phyloP scores from a whole-genome alignment of 768 basidiomycete species.

The Aureoboletus auriporus region DNA sequence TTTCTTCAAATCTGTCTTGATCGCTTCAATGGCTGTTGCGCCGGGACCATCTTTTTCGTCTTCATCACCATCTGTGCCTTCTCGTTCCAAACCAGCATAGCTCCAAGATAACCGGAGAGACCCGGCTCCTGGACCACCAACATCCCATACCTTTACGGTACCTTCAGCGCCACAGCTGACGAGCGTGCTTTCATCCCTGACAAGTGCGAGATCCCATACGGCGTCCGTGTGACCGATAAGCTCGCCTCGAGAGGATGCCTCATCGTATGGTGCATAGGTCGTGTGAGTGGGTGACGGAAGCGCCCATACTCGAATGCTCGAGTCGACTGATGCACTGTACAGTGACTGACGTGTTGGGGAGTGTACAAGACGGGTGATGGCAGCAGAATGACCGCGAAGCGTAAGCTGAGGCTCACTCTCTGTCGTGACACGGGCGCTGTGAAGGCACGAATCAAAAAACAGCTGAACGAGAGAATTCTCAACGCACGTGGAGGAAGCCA shows the following conservation, averaged over 20 bases:
- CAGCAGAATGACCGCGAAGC: constrained; percentile 87
- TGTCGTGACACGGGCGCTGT: constrained; percentile 64
- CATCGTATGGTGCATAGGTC: constrained; percentile 89
- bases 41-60: constrained; percentile 49
- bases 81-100: constrained; percentile 60
- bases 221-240: constrained; percentile 93
- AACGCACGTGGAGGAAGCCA: constrained; percentile 76
- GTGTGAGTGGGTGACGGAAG: constrained; percentile 73
- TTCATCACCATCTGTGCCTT: constrained; percentile 31
- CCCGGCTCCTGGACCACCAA: constrained; percentile 57
- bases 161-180: constrained; percentile 93
- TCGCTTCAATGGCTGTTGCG: constrained; percentile 80
- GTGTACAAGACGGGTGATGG: constrained; percentile 83
- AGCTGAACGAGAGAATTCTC: background rate
- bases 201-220: constrained; percentile 91
- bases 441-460: constrained; percentile 5
- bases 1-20: constrained; percentile 78
- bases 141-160: constrained; percentile 90
- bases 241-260: constrained; percentile 68
- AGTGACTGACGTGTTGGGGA: constrained; percentile 72
- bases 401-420: constrained; percentile 94
- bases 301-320: constrained; percentile 89
- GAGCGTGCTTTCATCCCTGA: constrained; percentile 77
- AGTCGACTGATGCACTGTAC: constrained; percentile 91
- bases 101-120: constrained; percentile 77